phyloP scores from a whole-genome alignment of 2,329 filamentous ascomycete species.

The Paradendryphiella salina region DNA sequence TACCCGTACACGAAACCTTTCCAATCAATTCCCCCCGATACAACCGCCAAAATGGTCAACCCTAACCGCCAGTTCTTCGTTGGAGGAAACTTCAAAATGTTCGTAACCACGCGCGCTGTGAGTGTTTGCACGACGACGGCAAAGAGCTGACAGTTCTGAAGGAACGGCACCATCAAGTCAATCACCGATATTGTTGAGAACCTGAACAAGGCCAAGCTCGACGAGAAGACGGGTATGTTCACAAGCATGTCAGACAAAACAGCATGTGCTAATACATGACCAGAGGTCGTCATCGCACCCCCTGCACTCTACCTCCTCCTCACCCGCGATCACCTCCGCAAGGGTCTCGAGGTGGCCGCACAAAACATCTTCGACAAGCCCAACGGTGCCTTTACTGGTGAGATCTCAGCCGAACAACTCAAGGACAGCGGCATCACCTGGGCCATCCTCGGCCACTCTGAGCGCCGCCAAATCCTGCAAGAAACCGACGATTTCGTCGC shows the following conservation, averaged over 20 bases:
- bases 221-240: constrained; percentile 68
- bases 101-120: constrained; percentile 37
- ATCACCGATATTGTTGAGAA: constrained; percentile 89
- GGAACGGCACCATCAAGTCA: constrained; percentile 90
- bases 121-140: constrained; percentile 15
- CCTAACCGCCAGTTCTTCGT: constrained; percentile 87
- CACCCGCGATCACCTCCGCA: constrained; percentile 75
- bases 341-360: constrained; percentile 80
- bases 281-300: constrained; percentile 94
- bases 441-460: constrained; percentile 91
- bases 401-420: constrained; percentile 91
- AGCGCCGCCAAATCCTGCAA: constrained; percentile 86
- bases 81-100: constrained; percentile 99
- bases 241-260: neutral
- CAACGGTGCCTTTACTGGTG: constrained; percentile 94
- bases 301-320: constrained; percentile 88
- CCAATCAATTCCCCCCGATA: constrained; percentile 6
- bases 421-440: constrained; percentile 86
- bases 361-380: constrained; percentile 99
- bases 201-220: constrained; percentile 83
- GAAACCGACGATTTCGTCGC: constrained; percentile 84
- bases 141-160: constrained; percentile 48
- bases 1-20: constrained; percentile 13
- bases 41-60: constrained; percentile 67
- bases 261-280: constrained; percentile 24